Percentiles rank a stretch among this genome's conserved stretches.
These are phyloP conservation scores for Heliosperma pusillum DNA, from an alignment of 148 eudicot species.

Conservation along the genomic window DNA sequence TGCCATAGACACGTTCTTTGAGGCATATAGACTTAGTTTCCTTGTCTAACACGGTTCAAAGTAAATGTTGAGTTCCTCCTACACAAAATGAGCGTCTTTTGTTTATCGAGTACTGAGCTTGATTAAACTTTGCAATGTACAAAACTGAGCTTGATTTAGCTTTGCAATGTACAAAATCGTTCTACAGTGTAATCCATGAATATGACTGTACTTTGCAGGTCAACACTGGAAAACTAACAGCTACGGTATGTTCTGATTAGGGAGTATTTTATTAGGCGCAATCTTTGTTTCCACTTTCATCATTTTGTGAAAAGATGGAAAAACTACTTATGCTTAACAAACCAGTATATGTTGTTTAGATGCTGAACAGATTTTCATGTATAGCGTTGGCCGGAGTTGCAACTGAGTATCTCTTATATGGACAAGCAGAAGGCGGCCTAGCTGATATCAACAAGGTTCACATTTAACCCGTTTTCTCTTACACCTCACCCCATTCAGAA, in stretches of 20 bases:
- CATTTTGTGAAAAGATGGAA: neutral
- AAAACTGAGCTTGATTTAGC: too few relatives aligned
- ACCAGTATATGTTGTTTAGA: constrained; percentile 36
- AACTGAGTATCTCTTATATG: constrained; percentile 81
- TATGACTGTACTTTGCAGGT: constrained; percentile 45
- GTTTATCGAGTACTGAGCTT: neutral
- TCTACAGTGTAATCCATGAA: neutral
- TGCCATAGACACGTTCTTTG: neutral
- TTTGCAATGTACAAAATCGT: neutral
- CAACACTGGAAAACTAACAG: constrained; percentile 65
- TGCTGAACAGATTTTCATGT: constrained; percentile 87
- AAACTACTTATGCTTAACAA: constrained; percentile 10
- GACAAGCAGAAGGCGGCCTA: constrained; percentile 89
- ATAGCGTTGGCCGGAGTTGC: constrained; percentile 95
- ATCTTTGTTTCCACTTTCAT: neutral
- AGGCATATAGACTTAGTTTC: neutral
- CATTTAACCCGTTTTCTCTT: too few relatives aligned
- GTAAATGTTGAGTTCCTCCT: neutral
- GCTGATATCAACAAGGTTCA: constrained; percentile 72
- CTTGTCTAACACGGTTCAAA: too few relatives aligned
- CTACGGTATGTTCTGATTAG: constrained; percentile 42
- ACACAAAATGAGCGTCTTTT: neutral
- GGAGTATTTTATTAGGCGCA: neutral
- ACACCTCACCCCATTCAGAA: neutral
- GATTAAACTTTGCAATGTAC: neutral